Evolutionary conservation across 1,284 basidiomycete species (phyloP).

Genomic region (Trichosporon sp.): DNA sequence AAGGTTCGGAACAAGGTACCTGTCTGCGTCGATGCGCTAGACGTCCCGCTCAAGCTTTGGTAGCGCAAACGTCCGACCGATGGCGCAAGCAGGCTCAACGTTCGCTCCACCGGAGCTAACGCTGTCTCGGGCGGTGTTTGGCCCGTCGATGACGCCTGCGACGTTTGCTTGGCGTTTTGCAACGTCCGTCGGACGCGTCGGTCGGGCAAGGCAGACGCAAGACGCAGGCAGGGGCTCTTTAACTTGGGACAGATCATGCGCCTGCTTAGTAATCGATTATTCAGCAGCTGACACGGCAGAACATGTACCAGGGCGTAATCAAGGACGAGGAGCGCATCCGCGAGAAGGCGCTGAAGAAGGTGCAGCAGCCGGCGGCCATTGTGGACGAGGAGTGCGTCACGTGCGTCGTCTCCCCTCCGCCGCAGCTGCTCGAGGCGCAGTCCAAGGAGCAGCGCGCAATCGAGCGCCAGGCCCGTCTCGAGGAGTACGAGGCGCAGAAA

Average conservation of each 20-base stretch:
- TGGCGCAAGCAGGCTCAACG: neutral
- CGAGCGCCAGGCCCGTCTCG: conserved; percentile 31
- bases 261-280: neutral
- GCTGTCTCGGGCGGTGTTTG: neutral
- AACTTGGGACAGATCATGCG: too few species aligned
- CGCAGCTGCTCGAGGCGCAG: conserved; percentile 39
- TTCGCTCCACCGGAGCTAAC: neutral
- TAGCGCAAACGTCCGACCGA: neutral
- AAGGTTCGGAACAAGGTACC: neutral
- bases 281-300: conserved; percentile 54
- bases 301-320: conserved; percentile 84
- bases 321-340: conserved; percentile 70
- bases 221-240: too few species aligned
- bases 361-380: conserved; percentile 31
- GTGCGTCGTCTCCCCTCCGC: conserved; percentile 40
- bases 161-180: too few species aligned
- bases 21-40: neutral
- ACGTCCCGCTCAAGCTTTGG: neutral
- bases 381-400: conserved; percentile 43
- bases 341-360: conserved; percentile 27
- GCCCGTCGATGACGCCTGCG: neutral
- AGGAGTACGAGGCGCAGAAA: conserved; percentile 43
- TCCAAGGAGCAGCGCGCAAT: conserved; percentile 27
- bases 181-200: neutral
- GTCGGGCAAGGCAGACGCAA: neutral